Conservation (phyloP, 306 rosid genomes). For the Corylus americana region DNA sequence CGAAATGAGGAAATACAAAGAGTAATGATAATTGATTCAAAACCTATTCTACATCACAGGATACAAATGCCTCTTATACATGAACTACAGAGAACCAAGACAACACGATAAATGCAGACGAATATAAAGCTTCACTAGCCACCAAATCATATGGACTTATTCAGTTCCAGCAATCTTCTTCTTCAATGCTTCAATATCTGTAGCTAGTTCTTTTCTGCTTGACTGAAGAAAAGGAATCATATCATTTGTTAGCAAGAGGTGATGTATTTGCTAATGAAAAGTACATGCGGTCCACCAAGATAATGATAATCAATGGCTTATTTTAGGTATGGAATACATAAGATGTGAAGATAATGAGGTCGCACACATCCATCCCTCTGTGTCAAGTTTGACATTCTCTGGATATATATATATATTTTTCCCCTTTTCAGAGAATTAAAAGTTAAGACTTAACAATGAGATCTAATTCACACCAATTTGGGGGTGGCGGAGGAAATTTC, state of each 20-base stretch:
- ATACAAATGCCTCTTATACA: slow-evolving; percentile 59
- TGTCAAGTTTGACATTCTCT: too few species aligned
- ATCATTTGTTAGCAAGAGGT: slow-evolving; percentile 9
- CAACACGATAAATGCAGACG: slow-evolving; percentile 32
- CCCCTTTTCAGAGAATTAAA: neutral
- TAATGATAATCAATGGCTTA: neutral
- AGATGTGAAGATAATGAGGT: neutral
- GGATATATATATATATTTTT: too few species aligned
- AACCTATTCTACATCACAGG: slow-evolving; percentile 55
- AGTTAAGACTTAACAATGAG: neutral
- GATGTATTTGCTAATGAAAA: neutral
- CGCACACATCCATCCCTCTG: too few species aligned
- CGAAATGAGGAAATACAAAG: slow-evolving; percentile 36
- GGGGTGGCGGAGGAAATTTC: neutral
- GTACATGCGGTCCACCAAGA: neutral
- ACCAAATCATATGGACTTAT: slow-evolving; percentile 34
- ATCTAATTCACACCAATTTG: neutral
- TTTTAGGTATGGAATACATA: neutral
- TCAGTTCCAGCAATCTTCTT: slow-evolving; percentile 95
- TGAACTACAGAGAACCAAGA: slow-evolving; percentile 41
- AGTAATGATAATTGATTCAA: slow-evolving; percentile 34
- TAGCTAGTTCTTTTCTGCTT: slow-evolving; percentile 88
- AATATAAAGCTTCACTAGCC: slow-evolving; percentile 28
- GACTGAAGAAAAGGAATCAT: slow-evolving; percentile 51
- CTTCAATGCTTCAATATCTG: slow-evolving; percentile 80